phyloP scores from a whole-genome alignment of 2,329 filamentous ascomycete species.

The Tolypocladium capitatum region DNA sequence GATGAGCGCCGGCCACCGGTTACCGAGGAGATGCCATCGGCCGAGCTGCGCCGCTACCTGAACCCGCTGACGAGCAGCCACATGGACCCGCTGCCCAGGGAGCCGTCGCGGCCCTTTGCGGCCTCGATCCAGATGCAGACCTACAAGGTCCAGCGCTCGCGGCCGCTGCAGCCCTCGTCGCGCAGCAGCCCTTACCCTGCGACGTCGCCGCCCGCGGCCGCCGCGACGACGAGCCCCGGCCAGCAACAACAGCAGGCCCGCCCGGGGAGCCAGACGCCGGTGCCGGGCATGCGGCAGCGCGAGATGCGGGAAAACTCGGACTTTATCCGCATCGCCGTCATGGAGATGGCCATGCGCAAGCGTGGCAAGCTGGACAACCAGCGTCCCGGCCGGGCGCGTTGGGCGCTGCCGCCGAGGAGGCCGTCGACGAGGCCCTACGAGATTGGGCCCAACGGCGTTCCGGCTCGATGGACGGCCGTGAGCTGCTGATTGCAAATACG shows the following conservation, averaged over 20 bases:
- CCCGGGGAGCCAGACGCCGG: conserved; percentile 10
- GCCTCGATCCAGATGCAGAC: conserved; percentile 63
- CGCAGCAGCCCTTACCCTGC: conserved; percentile 19
- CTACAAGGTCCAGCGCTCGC: conserved; percentile 45
- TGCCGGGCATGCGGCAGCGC: conserved; percentile 42
- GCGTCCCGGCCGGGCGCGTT: conserved; percentile 52
- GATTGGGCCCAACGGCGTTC: conserved; percentile 44
- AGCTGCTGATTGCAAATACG: conserved; percentile 9
- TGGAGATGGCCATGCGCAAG: conserved; percentile 60
- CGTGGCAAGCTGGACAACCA: conserved; percentile 53
- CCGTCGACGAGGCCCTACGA: conserved; percentile 38
- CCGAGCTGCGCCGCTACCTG: conserved; percentile 52
- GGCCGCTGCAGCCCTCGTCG: conserved; percentile 19
- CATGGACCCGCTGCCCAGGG: conserved; percentile 16
- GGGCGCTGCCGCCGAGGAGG: conserved; percentile 54
- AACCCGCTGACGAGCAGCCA: conserved; percentile 42
- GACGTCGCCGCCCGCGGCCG: conserved; percentile 15
- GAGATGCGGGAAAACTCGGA: conserved; percentile 59
- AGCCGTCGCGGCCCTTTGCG: conserved; percentile 30
- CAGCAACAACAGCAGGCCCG: conserved; percentile 9
- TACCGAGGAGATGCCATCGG: conserved; percentile 50
- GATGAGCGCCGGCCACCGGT: conserved; percentile 53
- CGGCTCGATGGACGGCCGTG: conserved; percentile 41
- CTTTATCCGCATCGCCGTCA: conserved; percentile 57
- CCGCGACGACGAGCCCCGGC: conserved; percentile 16